Evolutionary conservation across 1,139 yeast genomes (phyloP).

Genomic region (Geotrichum candidum): DNA sequence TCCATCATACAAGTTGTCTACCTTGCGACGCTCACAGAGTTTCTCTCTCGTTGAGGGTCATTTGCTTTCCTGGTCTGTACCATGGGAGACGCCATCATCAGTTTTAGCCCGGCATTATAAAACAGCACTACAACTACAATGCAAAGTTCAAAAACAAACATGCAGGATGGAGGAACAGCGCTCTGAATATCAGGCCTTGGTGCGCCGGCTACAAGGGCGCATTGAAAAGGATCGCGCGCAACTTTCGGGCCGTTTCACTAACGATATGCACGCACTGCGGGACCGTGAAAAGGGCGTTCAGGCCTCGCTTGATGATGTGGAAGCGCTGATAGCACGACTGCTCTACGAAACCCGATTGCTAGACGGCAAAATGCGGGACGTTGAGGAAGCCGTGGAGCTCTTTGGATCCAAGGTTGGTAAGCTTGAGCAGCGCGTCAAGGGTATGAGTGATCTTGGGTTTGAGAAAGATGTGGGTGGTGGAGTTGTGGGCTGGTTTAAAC

Average conservation of each 20-base stretch:
- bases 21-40: conserved; percentile 15
- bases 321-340: conserved; percentile 66
- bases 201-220: conserved; percentile 29
- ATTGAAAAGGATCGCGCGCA: conserved; percentile 32
- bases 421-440: conserved; percentile 31
- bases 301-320: conserved; percentile 54
- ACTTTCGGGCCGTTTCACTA: conserved; percentile 28
- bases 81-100: conserved; percentile 10
- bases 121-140: conserved; percentile 10
- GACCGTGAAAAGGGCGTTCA: conserved; percentile 38
- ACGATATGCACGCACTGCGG: conserved; percentile 37
- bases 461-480: neutral
- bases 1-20: conserved; percentile 10
- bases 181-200: conserved; percentile 5
- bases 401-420: conserved; percentile 42
- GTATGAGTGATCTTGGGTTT: neutral
- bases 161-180: conserved; percentile 5
- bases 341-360: conserved; percentile 74
- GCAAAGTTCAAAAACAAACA: conserved; percentile 5
- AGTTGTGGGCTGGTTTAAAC: neutral
- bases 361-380: conserved; percentile 67
- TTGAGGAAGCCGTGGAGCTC: conserved; percentile 62
- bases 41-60: conserved; percentile 13
- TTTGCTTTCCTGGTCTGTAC: conserved; percentile 7
- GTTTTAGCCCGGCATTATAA: conserved; percentile 8